These are phyloP conservation scores for Volutella citrinella DNA, from an alignment of 2,329 filamentous ascomycete genomes.

Conservation along the genomic window DNA sequence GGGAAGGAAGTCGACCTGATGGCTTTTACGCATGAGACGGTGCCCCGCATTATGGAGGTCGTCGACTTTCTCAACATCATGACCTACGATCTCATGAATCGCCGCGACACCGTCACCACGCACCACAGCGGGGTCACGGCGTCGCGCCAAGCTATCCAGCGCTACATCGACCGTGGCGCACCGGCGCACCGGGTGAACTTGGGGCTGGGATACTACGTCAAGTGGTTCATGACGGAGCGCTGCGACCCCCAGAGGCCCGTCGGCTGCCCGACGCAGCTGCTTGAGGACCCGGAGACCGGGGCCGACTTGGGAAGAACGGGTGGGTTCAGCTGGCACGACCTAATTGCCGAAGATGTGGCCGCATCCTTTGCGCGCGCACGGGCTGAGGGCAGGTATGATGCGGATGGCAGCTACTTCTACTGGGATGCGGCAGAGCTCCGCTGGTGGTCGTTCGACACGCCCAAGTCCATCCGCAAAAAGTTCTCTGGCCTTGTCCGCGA, in stretches of 20 bases:
- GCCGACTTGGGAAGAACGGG: slow-evolving; percentile 56
- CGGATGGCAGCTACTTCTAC: slow-evolving; percentile 68
- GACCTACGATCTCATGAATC: slow-evolving; percentile 70
- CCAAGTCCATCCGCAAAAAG: slow-evolving; percentile 58
- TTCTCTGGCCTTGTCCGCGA: slow-evolving; percentile 56
- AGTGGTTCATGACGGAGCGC: slow-evolving; percentile 56
- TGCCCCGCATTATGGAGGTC: slow-evolving; percentile 54
- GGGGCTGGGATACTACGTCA: slow-evolving; percentile 66
- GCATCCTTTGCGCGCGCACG: slow-evolving; percentile 57
- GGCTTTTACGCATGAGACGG: slow-evolving; percentile 57
- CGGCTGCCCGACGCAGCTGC: slow-evolving; percentile 51
- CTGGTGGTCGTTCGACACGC: slow-evolving; percentile 75
- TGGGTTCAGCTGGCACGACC: slow-evolving; percentile 58
- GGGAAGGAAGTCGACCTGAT: slow-evolving; percentile 64
- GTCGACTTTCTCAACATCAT: slow-evolving; percentile 68
- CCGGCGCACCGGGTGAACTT: slow-evolving; percentile 54
- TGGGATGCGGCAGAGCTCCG: slow-evolving; percentile 57
- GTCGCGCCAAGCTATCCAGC: slow-evolving; percentile 52
- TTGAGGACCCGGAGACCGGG: slow-evolving; percentile 58
- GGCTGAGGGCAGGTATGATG: slow-evolving; percentile 44
- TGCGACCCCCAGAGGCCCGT: slow-evolving; percentile 42
- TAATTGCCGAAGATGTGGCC: slow-evolving; percentile 49
- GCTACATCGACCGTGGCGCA: slow-evolving; percentile 57
- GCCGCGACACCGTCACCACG: slow-evolving; percentile 59
- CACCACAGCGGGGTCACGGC: slow-evolving; percentile 63